These are phyloP conservation scores for Deinandra increscens DNA, from an alignment of 129 eudicot species.

Conservation along the genomic window DNA sequence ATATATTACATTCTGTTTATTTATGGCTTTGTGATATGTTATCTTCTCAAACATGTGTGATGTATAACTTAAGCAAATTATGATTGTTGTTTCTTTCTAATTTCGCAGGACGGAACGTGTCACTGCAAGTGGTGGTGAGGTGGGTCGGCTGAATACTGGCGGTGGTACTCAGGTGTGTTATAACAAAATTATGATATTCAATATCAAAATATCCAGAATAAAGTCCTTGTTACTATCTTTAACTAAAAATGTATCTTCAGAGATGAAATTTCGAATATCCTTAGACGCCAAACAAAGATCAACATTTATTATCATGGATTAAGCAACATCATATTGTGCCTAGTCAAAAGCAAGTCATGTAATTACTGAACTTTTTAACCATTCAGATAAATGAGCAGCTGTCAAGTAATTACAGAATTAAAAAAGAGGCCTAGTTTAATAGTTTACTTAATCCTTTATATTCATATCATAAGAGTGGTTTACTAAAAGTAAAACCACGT, in stretches of 20 bases:
- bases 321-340: too few relatives aligned
- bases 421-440: background rate
- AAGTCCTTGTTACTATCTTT: background rate
- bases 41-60: background rate
- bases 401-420: conserved; percentile 5
- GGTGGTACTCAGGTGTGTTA: conserved; percentile 86
- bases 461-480: conserved; percentile 5
- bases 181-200: background rate
- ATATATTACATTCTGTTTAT: background rate
- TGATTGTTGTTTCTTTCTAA: conserved; percentile 12
- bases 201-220: background rate
- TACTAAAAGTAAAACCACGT: background rate
- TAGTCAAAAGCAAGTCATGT: background rate
- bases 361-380: background rate
- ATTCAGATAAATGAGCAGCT: conserved; percentile 6
- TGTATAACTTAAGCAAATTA: background rate
- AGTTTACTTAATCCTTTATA: background rate
- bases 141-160: conserved; percentile 96
- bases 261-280: conserved; percentile 4
- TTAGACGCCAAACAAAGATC: background rate
- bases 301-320: too few relatives aligned
- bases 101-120: conserved; percentile 79
- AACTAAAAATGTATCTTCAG: background rate
- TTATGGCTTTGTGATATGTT: conserved; percentile 10
- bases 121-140: conserved; percentile 92